Percentiles rank a stretch among this genome's conserved stretches.
Evolutionary conservation across 352 stramenopile genomes (phyloP).

Genomic region (Globisporangium cystogenes): DNA sequence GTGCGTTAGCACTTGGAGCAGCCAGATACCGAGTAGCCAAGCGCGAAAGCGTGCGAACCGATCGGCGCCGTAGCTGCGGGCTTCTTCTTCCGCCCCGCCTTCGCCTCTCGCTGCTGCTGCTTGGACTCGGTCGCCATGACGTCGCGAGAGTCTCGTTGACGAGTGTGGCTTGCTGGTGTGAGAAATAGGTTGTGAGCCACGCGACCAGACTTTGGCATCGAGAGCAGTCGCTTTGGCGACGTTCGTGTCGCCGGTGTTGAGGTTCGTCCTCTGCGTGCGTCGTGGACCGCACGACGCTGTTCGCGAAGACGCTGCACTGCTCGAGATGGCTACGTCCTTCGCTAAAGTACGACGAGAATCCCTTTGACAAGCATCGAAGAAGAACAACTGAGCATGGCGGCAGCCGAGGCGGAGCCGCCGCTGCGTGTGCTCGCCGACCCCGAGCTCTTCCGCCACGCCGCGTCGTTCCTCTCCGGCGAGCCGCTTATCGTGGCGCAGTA

Average conservation of each 20-base stretch:
- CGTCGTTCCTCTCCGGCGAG: neutral
- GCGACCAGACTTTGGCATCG: too few relatives aligned
- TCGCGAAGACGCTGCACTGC: too few relatives aligned
- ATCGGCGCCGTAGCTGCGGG: neutral
- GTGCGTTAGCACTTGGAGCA: neutral
- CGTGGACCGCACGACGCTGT: too few relatives aligned
- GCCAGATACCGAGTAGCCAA: neutral
- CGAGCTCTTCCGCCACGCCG: neutral
- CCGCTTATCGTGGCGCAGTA: neutral
- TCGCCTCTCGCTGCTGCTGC: neutral
- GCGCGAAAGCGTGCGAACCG: neutral
- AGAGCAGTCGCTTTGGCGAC: too few relatives aligned
- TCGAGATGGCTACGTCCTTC: neutral
- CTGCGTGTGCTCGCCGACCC: neutral
- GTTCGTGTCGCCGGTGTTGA: too few relatives aligned
- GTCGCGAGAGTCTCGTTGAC: too few relatives aligned
- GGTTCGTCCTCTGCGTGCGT: too few relatives aligned
- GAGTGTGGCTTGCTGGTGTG: too few relatives aligned
- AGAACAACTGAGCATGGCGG: neutral
- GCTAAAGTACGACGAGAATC: neutral
- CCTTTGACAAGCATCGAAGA: neutral
- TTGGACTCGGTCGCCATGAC: neutral
- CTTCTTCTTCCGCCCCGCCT: conserved; percentile 2
- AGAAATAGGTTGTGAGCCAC: too few relatives aligned
- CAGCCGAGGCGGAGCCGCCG: neutral